Evolutionary conservation across 192 early-diverging fungal genomes (phyloP).

Genomic region (Linnemannia exigua): DNA sequence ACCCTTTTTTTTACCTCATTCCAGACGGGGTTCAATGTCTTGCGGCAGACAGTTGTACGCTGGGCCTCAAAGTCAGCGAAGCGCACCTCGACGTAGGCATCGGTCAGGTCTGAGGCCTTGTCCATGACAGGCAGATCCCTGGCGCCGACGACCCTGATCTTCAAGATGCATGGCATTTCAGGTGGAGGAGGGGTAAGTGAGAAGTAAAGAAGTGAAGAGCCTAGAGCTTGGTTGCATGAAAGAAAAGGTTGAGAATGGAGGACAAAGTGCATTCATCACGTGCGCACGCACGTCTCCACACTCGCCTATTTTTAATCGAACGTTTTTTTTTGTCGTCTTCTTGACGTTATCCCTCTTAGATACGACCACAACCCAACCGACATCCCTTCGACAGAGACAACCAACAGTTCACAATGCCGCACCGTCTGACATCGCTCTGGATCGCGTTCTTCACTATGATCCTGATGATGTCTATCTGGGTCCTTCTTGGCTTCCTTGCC

Average conservation of each 20-base stretch:
- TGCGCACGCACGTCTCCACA: background rate
- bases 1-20: slow-evolving; percentile 66
- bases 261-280: background rate
- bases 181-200: background rate
- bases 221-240: background rate
- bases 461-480: background rate
- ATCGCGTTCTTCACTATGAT: background rate
- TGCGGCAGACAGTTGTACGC: slow-evolving; percentile 73
- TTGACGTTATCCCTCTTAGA: background rate
- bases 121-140: slow-evolving; percentile 90
- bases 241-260: background rate
- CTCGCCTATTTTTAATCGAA: too few relatives aligned
- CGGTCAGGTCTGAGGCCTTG: slow-evolving; percentile 81
- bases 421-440: background rate
- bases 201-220: background rate
- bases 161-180: slow-evolving; percentile 82
- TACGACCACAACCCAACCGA: background rate
- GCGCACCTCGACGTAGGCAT: slow-evolving; percentile 87
- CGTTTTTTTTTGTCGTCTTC: background rate
- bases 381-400: background rate
- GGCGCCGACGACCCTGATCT: slow-evolving; percentile 77
- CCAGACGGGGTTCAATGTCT: slow-evolving; percentile 87
- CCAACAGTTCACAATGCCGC: background rate
- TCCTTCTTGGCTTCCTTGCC: background rate
- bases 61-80: slow-evolving; percentile 80